These are phyloP conservation scores for Croton setiger DNA, from an alignment of 441 rosid genomes.

Conservation along the genomic window DNA sequence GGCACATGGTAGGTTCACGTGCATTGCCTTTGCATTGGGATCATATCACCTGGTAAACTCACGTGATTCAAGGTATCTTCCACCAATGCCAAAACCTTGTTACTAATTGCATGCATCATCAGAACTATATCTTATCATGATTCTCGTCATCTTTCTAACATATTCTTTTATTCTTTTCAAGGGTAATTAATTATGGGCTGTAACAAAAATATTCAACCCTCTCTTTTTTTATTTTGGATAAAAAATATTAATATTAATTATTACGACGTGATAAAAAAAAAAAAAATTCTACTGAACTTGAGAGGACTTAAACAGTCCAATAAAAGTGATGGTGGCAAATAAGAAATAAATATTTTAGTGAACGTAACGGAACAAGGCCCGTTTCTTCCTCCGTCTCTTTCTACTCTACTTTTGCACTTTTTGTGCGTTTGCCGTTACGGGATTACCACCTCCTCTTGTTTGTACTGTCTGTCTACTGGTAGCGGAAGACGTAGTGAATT, in stretches of 20 bases:
- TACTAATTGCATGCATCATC: neutral
- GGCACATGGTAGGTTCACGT: slow-evolving; percentile 61
- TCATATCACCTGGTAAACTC: slow-evolving; percentile 46
- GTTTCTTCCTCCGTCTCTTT: slow-evolving; percentile 15
- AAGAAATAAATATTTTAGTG: slow-evolving; percentile 9
- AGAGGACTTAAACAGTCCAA: too few species aligned
- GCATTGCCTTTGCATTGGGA: slow-evolving; percentile 51
- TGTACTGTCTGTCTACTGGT: neutral
- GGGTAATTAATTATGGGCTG: too few species aligned
- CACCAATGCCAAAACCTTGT: slow-evolving; percentile 22
- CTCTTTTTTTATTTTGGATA: too few species aligned
- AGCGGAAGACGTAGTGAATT: neutral
- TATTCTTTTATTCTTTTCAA: too few species aligned
- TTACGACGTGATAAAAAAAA: too few species aligned
- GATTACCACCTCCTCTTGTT: neutral
- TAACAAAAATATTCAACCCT: too few species aligned
- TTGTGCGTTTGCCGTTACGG: neutral
- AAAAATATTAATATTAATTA: too few species aligned
- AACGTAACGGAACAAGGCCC: slow-evolving; percentile 37
- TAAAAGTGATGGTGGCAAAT: neutral
- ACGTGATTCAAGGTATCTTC: slow-evolving; percentile 46
- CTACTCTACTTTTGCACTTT: neutral
- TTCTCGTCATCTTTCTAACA: too few species aligned
- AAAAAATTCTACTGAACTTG: too few species aligned
- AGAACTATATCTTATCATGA: too few species aligned